Evolutionary conservation across 306 rosid species (phyloP).

Genomic region (Trifolium repens): DNA sequence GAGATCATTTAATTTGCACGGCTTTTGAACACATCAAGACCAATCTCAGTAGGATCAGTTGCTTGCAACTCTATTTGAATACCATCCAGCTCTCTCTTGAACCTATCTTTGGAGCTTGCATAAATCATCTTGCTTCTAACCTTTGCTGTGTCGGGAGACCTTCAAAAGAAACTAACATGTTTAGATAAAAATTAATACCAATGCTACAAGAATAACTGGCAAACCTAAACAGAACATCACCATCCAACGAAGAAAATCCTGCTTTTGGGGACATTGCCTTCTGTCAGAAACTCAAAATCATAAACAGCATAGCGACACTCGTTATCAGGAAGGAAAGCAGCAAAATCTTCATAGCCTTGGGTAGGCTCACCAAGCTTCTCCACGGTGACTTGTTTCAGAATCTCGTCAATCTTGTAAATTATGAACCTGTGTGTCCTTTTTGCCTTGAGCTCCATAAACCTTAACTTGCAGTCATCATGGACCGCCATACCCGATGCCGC

Average conservation of each 20-base stretch:
- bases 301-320: conserved; percentile 46
- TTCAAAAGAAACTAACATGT: conserved; percentile 25
- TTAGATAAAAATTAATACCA: background rate
- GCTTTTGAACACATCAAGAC: conserved; percentile 67
- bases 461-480: conserved; percentile 46
- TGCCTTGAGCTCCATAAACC: conserved; percentile 43
- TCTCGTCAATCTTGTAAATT: conserved; percentile 41
- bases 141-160: conserved; percentile 43
- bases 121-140: conserved; percentile 47
- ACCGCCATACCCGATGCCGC: conserved; percentile 44
- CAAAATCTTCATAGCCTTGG: conserved; percentile 40
- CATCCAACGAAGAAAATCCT: conserved; percentile 45
- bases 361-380: conserved; percentile 43
- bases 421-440: conserved; percentile 47
- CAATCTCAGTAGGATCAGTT: conserved; percentile 74
- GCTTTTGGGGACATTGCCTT: conserved; percentile 47
- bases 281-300: conserved; percentile 40
- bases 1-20: conserved; percentile 51
- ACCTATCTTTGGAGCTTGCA: conserved; percentile 78
- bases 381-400: conserved; percentile 39
- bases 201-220: background rate
- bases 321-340: conserved; percentile 34
- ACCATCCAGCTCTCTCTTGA: conserved; percentile 81
- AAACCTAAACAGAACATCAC: conserved; percentile 31
- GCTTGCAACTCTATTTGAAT: conserved; percentile 76